Base-by-base conservation (phyloP, 148 eudicot species). In the Agrostemma githago region DNA sequence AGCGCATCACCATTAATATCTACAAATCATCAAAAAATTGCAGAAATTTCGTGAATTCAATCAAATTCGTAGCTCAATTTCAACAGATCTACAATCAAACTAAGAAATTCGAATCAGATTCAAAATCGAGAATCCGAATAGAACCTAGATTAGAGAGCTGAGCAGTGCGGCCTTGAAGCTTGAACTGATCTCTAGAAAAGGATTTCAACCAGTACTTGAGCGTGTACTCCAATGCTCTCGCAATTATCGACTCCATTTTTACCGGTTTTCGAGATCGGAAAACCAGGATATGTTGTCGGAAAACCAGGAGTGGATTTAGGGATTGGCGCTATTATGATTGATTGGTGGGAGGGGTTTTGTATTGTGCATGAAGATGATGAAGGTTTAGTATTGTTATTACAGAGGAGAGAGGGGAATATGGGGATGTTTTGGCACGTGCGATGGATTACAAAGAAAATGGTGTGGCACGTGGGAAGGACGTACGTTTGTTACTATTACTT, bases 201-300 rank as follows among this genome's bases (percentile, higher is more conserved):
- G 99, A 95, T 83, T 90, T 95, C 66, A 95, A 82, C 99, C 99
- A 95, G 79, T 95, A 95, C 86, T 92, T 92, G 37, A 95, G 88
- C 62, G 97, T 92, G 72, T 90, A 92, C 84, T 92, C 99, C 38
- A 92, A 70, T n/a, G 99, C 97, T 65, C 90, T 81, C 0, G 99
- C 99, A 66, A 95, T 56, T 43, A 95, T 95, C 61, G 99, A 95
- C 89, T 95, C 99, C 97, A 92, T 95, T 66, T 34, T 69, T 2
- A 2, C 14, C 56, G 75, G 68, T 62, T 70, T 37, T 53, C 59
- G 34, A 58, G 38, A 62, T 74, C 70, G 57, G 69, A 42, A 78
- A 70, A 69, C 74, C 79, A n/a, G 76, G n/a, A 66, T n/a, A 57
- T 9, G 48, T 4, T 3, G 83, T 21, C 79, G 62, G 80, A 73